Evolutionary conservation across 2,329 filamentous ascomycete species (phyloP).

Genomic region (Didymella exigua): DNA sequence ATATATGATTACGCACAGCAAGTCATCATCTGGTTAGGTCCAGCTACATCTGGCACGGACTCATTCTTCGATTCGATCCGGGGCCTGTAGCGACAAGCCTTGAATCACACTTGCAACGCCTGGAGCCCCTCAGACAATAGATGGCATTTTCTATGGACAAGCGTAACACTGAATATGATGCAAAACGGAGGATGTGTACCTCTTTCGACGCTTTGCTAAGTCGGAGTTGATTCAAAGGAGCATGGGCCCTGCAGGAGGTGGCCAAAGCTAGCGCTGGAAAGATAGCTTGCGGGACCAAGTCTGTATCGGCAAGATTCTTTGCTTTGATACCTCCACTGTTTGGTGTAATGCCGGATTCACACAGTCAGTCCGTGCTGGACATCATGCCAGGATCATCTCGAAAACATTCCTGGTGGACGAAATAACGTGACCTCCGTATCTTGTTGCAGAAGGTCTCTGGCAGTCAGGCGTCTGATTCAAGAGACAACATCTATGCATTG

Average conservation of each 20-base stretch:
- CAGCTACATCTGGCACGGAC: conserved; percentile 17
- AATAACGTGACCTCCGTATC: conserved; percentile 20
- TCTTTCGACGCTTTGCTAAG: conserved; percentile 13
- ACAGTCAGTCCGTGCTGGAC: conserved; percentile 27
- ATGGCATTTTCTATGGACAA: conserved; percentile 11
- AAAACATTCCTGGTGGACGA: conserved; percentile 26
- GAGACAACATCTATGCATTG: conserved; percentile 30
- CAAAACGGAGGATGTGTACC: too few relatives aligned
- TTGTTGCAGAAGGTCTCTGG: conserved; percentile 23
- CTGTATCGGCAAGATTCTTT: conserved; percentile 20
- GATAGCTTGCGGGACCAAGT: conserved; percentile 17
- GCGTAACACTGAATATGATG: too few relatives aligned
- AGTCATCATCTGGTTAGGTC: conserved; percentile 39
- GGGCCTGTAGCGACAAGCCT: conserved; percentile 5
- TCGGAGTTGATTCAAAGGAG: conserved; percentile 25
- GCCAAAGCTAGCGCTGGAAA: conserved; percentile 24
- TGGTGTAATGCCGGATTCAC: background rate
- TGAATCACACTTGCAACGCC: conserved; percentile 6
- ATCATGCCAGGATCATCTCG: conserved; percentile 26
- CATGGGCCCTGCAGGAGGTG: conserved; percentile 33
- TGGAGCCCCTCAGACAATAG: conserved; percentile 13
- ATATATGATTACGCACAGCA: conserved; percentile 31
- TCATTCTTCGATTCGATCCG: conserved; percentile 9
- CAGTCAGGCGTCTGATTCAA: conserved; percentile 24
- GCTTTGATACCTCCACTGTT: conserved; percentile 14